phyloP scores from a whole-genome alignment of 2,329 filamentous ascomycete genomes.

The Herpotrichia juniperi region DNA sequence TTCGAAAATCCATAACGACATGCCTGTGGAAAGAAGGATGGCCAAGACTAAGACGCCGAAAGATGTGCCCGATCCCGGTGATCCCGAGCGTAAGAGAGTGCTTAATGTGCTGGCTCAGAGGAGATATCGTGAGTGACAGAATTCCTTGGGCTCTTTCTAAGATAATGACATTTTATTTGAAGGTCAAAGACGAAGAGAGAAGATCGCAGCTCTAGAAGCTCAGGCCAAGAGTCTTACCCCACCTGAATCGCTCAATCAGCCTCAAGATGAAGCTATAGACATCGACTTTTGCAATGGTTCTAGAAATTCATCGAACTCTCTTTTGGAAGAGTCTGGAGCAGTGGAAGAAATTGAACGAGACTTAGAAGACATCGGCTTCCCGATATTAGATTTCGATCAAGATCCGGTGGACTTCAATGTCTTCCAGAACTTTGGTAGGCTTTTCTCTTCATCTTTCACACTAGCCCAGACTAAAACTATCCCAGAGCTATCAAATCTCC shows the following conservation, averaged over 20 bases:
- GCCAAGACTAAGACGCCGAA: slow-evolving; percentile 26
- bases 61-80: slow-evolving; percentile 25
- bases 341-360: slow-evolving; percentile 16
- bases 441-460: background rate
- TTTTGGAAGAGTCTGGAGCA: slow-evolving; percentile 2
- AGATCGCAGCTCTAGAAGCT: slow-evolving; percentile 31
- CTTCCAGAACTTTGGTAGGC: slow-evolving; percentile 17
- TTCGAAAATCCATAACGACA: slow-evolving; percentile 19
- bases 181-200: slow-evolving; percentile 35
- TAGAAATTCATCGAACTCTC: background rate
- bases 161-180: background rate
- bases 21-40: slow-evolving; percentile 25
- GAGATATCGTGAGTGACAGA: slow-evolving; percentile 31
- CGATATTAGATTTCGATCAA: slow-evolving; percentile 17
- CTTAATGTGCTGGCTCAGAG: slow-evolving; percentile 39
- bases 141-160: background rate
- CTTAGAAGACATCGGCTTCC: slow-evolving; percentile 5
- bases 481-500: slow-evolving; percentile 9
- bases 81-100: slow-evolving; percentile 38
- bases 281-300: background rate
- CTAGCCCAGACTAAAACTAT: background rate
- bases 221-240: slow-evolving; percentile 16
- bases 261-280: background rate
- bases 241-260: background rate
- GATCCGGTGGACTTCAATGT: slow-evolving; percentile 19